These are phyloP conservation scores for Neopestalotiopsis sp. DNA, from an alignment of 2,329 filamentous ascomycete species.

Conservation along the genomic window DNA sequence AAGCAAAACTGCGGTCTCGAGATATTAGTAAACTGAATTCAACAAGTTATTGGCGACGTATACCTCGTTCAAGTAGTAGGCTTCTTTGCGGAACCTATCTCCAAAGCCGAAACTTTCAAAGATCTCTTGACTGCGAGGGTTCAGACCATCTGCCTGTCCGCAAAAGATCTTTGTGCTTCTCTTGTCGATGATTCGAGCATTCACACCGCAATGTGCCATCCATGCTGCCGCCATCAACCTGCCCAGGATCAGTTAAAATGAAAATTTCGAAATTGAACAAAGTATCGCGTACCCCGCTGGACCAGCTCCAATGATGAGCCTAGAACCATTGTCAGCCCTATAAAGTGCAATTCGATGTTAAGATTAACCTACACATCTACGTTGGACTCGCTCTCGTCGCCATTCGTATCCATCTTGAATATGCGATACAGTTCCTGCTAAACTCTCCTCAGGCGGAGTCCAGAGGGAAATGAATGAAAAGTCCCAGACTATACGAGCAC, in stretches of 20 bases:
- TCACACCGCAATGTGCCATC: constrained; percentile 47
- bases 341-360: background rate
- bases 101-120: constrained; percentile 73
- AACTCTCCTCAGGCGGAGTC: background rate
- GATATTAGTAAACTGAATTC: background rate
- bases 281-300: constrained; percentile 32
- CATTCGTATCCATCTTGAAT: background rate
- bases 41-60: constrained; percentile 22
- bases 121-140: constrained; percentile 73
- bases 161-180: constrained; percentile 43
- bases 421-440: background rate
- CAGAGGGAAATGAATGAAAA: background rate
- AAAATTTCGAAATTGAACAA: background rate
- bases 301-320: constrained; percentile 34
- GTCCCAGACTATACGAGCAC: background rate
- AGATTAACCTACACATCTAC: constrained; percentile 27
- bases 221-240: constrained; percentile 49
- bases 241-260: background rate
- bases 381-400: constrained; percentile 19
- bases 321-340: constrained; percentile 16
- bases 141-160: constrained; percentile 54
- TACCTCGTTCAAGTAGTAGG: constrained; percentile 72
- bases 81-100: constrained; percentile 68
- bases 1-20: constrained; percentile 30
- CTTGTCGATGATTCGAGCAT: constrained; percentile 50